Base-by-base conservation (phyloP, 495 filamentous ascomycete species). In the Penicillium coffeae region DNA sequence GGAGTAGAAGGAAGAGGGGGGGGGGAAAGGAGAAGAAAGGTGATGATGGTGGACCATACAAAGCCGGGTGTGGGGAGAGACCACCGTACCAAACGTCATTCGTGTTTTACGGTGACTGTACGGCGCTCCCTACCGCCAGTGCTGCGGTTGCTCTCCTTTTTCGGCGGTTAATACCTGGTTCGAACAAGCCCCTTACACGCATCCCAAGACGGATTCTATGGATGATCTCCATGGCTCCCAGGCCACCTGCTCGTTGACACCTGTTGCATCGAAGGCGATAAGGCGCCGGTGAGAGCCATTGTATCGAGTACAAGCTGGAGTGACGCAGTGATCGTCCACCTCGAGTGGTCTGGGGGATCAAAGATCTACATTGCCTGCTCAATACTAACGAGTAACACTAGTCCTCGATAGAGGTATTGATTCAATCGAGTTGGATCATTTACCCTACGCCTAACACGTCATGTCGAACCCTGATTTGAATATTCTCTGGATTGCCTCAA, bases 41-140 rank as follows among this genome's bases (percentile, higher is more conserved):
- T 61, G 56, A 64, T 60, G 54, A 51, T 59, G 59, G 27, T 42
- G 56, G 57, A 59, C 58, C 55, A 54, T 63, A 63, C 56, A 52
- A 60, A 60, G 55, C 35, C 59, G 56, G 51, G 50, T 60, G 62
- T 53, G 62, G 65, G 60, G 54, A 62, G 50, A 53, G 47, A 1
- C 6, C 19, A n/a, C 34, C 25, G 32, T 27, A 27, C 9, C 18
- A 18, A 34, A 13, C 14, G 20, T 35, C 50, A 55, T 44, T 43
- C 18, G 21, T 44, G 15, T 35, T 33, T 42, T 37, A 38, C 30
- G 14, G 47, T 48, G 25, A 40, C 39, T 38, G 48, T 40, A 20
- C 1, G 19, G 38, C 42, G 13, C 15, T 40, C 10, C 25, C 25
- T 10, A 4, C 1, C 30, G 21, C 6, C 8, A 27, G 14, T 30